These are phyloP conservation scores for Exophiala sp. DNA, from an alignment of 2,329 filamentous ascomycete species.

Conservation along the genomic window DNA sequence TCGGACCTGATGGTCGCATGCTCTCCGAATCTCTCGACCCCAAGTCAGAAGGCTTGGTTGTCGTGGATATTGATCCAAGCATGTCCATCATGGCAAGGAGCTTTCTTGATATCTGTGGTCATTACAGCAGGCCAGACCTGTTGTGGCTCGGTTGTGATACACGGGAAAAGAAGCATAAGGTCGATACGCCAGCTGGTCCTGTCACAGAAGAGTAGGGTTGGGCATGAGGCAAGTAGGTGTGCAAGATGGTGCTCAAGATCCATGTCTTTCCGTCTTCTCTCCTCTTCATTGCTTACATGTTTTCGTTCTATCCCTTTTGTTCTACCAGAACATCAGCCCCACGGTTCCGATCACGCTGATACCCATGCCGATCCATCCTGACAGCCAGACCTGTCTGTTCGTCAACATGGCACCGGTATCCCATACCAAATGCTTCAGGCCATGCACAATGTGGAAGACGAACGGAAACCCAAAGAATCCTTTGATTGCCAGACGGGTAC, in stretches of 20 bases:
- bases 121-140: conserved; percentile 52
- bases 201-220: conserved; percentile 1
- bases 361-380: conserved; percentile 54
- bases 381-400: conserved; percentile 62
- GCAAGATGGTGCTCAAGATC: neutral
- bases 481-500: conserved; percentile 59
- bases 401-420: conserved; percentile 60
- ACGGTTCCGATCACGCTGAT: conserved; percentile 11
- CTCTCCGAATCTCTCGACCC: conserved; percentile 38
- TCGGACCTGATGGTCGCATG: conserved; percentile 51
- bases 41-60: conserved; percentile 46
- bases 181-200: conserved; percentile 6
- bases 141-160: conserved; percentile 44
- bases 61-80: conserved; percentile 48
- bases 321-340: conserved; percentile 16
- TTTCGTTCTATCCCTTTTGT: neutral
- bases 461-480: conserved; percentile 60
- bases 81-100: conserved; percentile 40
- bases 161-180: conserved; percentile 19
- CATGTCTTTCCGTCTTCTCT: neutral
- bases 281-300: neutral
- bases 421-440: conserved; percentile 67
- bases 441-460: conserved; percentile 65
- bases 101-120: conserved; percentile 48
- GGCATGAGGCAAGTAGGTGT: neutral